Evolutionary conservation across 73 alveolate genomes (phyloP).

Genomic region (Paraurostyla sp.): DNA sequence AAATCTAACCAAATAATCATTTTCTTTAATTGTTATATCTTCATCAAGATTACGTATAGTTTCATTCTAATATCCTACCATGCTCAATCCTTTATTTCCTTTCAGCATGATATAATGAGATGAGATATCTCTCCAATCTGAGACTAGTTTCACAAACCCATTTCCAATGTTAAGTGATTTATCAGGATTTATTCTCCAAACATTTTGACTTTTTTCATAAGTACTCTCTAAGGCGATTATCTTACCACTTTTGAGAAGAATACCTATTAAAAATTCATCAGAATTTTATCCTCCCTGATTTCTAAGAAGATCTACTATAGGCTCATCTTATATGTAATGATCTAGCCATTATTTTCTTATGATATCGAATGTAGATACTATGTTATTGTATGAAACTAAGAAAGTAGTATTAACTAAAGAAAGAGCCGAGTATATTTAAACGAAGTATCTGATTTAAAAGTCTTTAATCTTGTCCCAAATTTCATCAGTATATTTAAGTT

Average conservation of each 20-base stretch:
- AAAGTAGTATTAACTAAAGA: constrained; percentile 29
- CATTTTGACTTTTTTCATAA: neutral
- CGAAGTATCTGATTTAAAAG: neutral
- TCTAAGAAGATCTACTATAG: constrained; percentile 1
- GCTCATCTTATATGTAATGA: constrained; percentile 20
- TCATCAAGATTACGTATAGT: neutral
- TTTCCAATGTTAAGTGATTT: neutral
- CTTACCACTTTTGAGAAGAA: constrained; percentile 1
- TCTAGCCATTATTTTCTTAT: constrained; percentile 36
- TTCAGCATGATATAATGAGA: neutral
- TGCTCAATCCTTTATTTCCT: neutral
- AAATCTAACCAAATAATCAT: neutral
- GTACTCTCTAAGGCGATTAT: neutral
- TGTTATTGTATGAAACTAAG: constrained; percentile 36
- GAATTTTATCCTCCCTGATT: neutral
- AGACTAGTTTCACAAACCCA: neutral
- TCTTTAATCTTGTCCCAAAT: constrained; percentile 7
- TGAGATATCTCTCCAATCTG: constrained; percentile 50
- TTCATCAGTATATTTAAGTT: neutral
- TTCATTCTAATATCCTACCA: neutral
- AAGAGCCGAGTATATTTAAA: neutral
- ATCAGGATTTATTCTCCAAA: neutral
- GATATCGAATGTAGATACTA: constrained; percentile 36
- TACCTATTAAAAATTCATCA: constrained; percentile 15
- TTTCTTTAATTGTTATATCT: neutral